A percentile compares a stretch with the other conserved stretches of the same genome.
These are phyloP conservation scores for Saccharomyces mikatae DNA, from an alignment of 805 yeast species.

Conservation along the genomic window DNA sequence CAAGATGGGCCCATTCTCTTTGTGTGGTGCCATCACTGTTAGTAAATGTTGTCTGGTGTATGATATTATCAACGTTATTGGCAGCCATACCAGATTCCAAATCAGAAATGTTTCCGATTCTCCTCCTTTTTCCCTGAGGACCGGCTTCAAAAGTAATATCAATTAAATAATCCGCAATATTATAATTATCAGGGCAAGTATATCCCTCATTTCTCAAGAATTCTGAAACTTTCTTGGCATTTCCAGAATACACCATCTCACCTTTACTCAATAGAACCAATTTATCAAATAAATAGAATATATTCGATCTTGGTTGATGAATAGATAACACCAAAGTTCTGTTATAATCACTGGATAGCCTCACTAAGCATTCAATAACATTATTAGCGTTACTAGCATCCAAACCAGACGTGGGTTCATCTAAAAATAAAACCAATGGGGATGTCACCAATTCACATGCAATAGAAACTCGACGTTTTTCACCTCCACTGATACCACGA, in stretches of 20 bases:
- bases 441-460: constrained; percentile 90
- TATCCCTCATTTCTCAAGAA: constrained; percentile 72
- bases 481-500: constrained; percentile 82
- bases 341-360: constrained; percentile 68
- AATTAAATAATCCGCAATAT: constrained; percentile 86
- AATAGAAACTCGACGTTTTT: constrained; percentile 81
- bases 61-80: constrained; percentile 15
- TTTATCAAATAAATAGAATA: constrained; percentile 83
- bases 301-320: constrained; percentile 95
- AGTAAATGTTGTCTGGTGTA: neutral
- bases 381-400: constrained; percentile 91
- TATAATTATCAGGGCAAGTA: constrained; percentile 80
- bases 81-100: neutral
- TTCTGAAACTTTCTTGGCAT: constrained; percentile 63
- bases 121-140: neutral
- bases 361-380: constrained; percentile 77
- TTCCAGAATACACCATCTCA: constrained; percentile 78
- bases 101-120: constrained; percentile 3
- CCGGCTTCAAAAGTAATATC: constrained; percentile 68
- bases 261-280: constrained; percentile 78
- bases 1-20: constrained; percentile 80
- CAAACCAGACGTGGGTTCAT: constrained; percentile 92
- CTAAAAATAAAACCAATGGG: constrained; percentile 74
- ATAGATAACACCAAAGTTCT: constrained; percentile 89
- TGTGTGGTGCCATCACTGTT: constrained; percentile 43